Percentiles rank a stretch among this genome's conserved stretches.
Conservation (phyloP, 306 rosid species). For the Casuarina glauca region DNA sequence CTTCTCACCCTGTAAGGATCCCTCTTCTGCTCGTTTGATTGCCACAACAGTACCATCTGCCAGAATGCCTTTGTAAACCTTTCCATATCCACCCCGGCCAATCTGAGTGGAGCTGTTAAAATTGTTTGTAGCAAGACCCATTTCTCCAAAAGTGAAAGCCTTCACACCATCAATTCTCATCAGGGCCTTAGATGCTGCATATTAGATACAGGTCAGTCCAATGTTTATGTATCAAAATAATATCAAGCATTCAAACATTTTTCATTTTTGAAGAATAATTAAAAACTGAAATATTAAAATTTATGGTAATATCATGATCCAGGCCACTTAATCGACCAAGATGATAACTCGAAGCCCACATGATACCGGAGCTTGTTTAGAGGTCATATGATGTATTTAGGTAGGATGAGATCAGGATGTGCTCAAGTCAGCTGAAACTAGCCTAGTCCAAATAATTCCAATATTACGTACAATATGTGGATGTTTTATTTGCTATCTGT, state of each 20-base stretch:
- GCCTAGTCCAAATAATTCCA: not conserved
- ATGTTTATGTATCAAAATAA: slow-evolving; percentile 25
- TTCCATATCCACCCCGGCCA: slow-evolving; percentile 80
- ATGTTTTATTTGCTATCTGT: not conserved
- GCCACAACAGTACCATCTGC: too few species aligned
- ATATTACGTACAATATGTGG: not conserved
- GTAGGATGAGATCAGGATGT: not conserved
- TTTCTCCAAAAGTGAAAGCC: slow-evolving; percentile 56
- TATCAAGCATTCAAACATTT: slow-evolving; percentile 38
- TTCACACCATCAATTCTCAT: slow-evolving; percentile 72
- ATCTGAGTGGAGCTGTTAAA: slow-evolving; percentile 60
- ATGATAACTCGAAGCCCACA: too few species aligned
- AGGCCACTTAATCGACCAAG: too few species aligned
- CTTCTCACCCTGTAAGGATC: too few species aligned
- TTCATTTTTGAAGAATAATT: slow-evolving; percentile 14
- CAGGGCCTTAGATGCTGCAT: slow-evolving; percentile 52
- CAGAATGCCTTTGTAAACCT: too few species aligned
- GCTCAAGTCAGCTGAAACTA: not conserved
- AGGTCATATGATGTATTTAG: too few species aligned
- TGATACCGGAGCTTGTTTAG: not conserved
- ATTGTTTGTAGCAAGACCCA: slow-evolving; percentile 63
- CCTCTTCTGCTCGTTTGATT: too few species aligned
- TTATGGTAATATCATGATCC: too few species aligned
- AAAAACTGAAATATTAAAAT: too few species aligned
- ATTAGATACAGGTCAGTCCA: not conserved